phyloP scores from a whole-genome alignment of 805 yeast genomes.

The Yarrowia porcina region DNA sequence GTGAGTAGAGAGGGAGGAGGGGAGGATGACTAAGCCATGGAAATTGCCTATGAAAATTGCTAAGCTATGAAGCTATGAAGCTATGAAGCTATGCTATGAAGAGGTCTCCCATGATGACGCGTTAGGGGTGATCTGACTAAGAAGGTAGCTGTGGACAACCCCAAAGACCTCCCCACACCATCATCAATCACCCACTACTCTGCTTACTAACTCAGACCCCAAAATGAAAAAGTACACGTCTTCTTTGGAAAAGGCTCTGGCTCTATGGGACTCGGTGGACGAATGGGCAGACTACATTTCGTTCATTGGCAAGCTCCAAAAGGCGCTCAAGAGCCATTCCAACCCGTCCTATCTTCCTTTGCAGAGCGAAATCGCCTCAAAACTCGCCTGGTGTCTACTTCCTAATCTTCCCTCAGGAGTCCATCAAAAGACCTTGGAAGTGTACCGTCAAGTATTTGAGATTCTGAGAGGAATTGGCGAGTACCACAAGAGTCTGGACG shows the following conservation, averaged over 20 bases:
- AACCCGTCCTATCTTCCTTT: conserved; percentile 56
- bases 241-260: conserved; percentile 70
- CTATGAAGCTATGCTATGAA: too few species aligned
- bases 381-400: conserved; percentile 74
- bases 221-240: conserved; percentile 66
- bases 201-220: conserved; percentile 40
- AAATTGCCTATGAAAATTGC: too few species aligned
- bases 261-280: conserved; percentile 71
- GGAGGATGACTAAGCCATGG: too few species aligned
- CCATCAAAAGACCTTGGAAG: conserved; percentile 79
- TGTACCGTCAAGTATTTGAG: conserved; percentile 68
- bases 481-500: conserved; percentile 44
- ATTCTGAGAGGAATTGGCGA: conserved; percentile 53
- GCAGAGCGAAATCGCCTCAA: conserved; percentile 61
- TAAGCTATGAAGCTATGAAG: too few species aligned
- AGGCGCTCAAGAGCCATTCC: conserved; percentile 57
- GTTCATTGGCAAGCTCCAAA: conserved; percentile 72
- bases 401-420: conserved; percentile 91
- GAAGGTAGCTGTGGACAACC: too few species aligned
- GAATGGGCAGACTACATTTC: conserved; percentile 99
- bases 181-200: too few species aligned
- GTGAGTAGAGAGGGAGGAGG: background rate
- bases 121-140: too few species aligned
- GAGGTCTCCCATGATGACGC: too few species aligned
- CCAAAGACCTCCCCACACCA: too few species aligned